Evolutionary conservation across 176 grass and related monocot species (phyloP).

Genomic region (Ensete ventricosum): DNA sequence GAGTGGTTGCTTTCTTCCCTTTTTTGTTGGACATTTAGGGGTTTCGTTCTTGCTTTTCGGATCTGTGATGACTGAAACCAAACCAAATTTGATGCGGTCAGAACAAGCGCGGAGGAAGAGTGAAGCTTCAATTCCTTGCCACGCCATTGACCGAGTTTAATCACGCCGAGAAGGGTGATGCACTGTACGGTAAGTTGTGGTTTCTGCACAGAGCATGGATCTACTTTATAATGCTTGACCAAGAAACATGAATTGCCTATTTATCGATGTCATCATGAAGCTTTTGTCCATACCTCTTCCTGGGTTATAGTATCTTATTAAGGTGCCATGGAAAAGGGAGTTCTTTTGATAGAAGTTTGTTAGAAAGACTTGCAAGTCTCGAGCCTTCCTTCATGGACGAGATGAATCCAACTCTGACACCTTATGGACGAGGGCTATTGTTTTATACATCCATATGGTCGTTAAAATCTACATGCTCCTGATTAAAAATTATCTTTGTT

Average conservation of each 20-base stretch:
- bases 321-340: not conserved
- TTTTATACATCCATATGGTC: not conserved
- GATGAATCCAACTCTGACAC: not conserved
- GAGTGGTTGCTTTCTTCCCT: not conserved
- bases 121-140: conserved; percentile 38
- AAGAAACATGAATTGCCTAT: not conserved
- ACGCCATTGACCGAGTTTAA: conserved; percentile 35
- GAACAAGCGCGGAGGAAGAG: conserved; percentile 49
- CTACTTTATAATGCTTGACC: not conserved
- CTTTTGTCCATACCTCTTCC: too few relatives aligned
- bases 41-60: not conserved
- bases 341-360: not conserved
- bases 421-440: not conserved
- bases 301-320: not conserved
- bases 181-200: conserved; percentile 28
- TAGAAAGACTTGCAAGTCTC: too few relatives aligned
- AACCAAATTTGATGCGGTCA: not conserved
- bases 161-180: conserved; percentile 42
- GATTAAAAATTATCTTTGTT: not conserved
- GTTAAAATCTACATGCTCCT: not conserved
- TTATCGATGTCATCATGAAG: not conserved
- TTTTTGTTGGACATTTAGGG: not conserved
- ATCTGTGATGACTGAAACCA: not conserved
- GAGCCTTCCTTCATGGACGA: too few relatives aligned
- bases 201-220: not conserved